Evolutionary conservation across 2,329 filamentous ascomycete genomes (phyloP), one percentile per base, ranked within the genome.

Genomic region (Sporothrix schenckii): DNA sequence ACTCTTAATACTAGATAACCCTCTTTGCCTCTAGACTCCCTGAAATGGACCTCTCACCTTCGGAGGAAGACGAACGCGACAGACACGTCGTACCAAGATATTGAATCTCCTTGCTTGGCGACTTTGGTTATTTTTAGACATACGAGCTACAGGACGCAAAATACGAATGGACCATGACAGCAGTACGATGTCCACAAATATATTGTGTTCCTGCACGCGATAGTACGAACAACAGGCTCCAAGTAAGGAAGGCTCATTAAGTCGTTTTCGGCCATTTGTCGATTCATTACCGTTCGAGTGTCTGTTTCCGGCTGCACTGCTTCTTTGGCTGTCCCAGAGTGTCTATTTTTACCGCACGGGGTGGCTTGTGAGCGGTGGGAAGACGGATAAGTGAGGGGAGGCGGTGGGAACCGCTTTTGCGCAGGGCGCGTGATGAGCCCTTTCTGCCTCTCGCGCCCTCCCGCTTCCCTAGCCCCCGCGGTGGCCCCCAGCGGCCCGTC

Each of bases 381-480:
- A 27, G n/a, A 47, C 11, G 39, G n/a, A 34, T 30, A 14, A 54
- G 39, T 61, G 58, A 44, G 56, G 44, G 34, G 27, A 56, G 30
- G 27, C 39, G 6, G 19, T 34, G 54, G 54, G 16, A 19, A 4
- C 16, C 54, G 16, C 53, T 6, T 19, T 6, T 56, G 14, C 47
- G n/a, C 56, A 16, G n/a, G 39, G 56, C 56, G 39, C 56, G 39
- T 61, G 34, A 61, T n/a, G 34, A 44, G 56, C 39, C 56, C 56
- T 30, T 63, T 63, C 41, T 39, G 58, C 58, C 7, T 47, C 10
- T 63, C 30, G 56, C 58, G 58, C 58, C 58, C n/a, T 63, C 58
- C 58, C 58, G 58, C 58, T 61, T 63, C 39, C 56, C 58, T 63
- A 63, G 58, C 21, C 58, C 54, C 54, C 54, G 54, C 4, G 30